Conservation (phyloP, 2,329 filamentous ascomycete genomes). For the Colletotrichum tanaceti region DNA sequence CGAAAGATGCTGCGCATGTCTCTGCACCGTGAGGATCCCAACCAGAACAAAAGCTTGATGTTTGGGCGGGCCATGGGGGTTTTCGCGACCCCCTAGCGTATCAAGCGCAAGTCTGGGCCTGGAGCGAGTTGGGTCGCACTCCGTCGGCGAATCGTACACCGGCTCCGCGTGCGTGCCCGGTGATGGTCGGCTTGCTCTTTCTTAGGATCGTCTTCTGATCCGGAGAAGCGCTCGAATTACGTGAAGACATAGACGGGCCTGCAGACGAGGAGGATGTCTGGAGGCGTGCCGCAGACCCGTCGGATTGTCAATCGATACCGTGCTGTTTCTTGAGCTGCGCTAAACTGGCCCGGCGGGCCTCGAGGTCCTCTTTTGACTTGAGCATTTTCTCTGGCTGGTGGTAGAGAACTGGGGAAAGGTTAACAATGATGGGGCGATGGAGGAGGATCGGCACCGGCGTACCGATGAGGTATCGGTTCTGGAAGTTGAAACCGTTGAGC, state of each 20-base stretch:
- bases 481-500: slow-evolving; percentile 99
- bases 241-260: slow-evolving; percentile 68
- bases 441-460: slow-evolving; percentile 55
- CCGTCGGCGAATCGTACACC: slow-evolving; percentile 57
- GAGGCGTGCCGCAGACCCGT: slow-evolving; percentile 70
- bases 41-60: slow-evolving; percentile 38
- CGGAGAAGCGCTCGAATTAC: slow-evolving; percentile 51
- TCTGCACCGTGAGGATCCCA: slow-evolving; percentile 24
- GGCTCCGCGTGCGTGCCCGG: slow-evolving; percentile 52
- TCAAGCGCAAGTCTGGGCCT: slow-evolving; percentile 54
- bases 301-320: slow-evolving; percentile 95
- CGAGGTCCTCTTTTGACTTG: slow-evolving; percentile 92
- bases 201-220: slow-evolving; percentile 58
- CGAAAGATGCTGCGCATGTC: slow-evolving; percentile 33
- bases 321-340: slow-evolving; percentile 98
- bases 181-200: slow-evolving; percentile 55
- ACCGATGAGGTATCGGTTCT: slow-evolving; percentile 99
- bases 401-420: slow-evolving; percentile 63
- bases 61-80: slow-evolving; percentile 28
- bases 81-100: slow-evolving; percentile 33
- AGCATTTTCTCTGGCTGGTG: slow-evolving; percentile 75
- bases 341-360: slow-evolving; percentile 94
- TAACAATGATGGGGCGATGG: slow-evolving; percentile 12
- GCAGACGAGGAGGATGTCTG: slow-evolving; percentile 63
- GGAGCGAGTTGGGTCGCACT: slow-evolving; percentile 48